A percentile compares a stretch with the other conserved stretches of the same genome.
Evolutionary conservation across 2,329 filamentous ascomycete genomes (phyloP).

Genomic region (Hypoxylon sp.): DNA sequence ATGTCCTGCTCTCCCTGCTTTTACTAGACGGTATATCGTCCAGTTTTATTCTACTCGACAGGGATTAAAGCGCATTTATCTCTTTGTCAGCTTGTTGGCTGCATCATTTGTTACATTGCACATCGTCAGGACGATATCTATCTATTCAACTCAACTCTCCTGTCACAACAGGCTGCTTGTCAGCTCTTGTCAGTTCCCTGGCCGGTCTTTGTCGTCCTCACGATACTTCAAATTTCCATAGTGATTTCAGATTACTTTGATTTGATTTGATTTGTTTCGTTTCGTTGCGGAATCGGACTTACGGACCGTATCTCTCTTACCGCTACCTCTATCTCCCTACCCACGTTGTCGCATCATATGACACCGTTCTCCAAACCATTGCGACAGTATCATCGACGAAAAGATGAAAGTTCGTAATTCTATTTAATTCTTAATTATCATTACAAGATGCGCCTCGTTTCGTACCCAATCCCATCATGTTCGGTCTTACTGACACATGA

Average conservation of each 20-base stretch:
- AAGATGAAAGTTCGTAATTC: conserved; percentile 46
- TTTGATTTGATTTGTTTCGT: no score
- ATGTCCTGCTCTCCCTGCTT: conserved; percentile 39
- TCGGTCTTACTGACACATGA: conserved; percentile 4
- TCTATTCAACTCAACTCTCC: conserved; percentile 2
- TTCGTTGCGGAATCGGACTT: background rate
- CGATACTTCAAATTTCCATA: conserved; percentile 6
- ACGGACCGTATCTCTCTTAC: background rate
- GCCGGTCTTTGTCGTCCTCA: background rate
- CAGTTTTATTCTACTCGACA: conserved; percentile 35
- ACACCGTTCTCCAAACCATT: conserved; percentile 1
- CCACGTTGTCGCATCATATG: conserved; percentile 19
- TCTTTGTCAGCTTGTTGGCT: conserved; percentile 24
- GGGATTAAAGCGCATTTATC: conserved; percentile 27
- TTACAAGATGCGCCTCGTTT: no score
- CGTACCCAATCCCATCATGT: background rate
- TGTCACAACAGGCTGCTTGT: conserved; percentile 12
- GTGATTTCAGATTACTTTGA: no score
- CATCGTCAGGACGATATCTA: conserved; percentile 29
- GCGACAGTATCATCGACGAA: conserved; percentile 24
- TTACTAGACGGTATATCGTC: conserved; percentile 42
- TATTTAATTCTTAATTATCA: no score
- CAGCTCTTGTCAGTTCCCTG: background rate
- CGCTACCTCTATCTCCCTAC: background rate
- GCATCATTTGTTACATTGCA: conserved; percentile 1